Evolutionary conservation across 1,284 basidiomycete species (phyloP), one percentile per base, ranked within the genome.

Genomic region (Paramarasmius palmivorus): DNA sequence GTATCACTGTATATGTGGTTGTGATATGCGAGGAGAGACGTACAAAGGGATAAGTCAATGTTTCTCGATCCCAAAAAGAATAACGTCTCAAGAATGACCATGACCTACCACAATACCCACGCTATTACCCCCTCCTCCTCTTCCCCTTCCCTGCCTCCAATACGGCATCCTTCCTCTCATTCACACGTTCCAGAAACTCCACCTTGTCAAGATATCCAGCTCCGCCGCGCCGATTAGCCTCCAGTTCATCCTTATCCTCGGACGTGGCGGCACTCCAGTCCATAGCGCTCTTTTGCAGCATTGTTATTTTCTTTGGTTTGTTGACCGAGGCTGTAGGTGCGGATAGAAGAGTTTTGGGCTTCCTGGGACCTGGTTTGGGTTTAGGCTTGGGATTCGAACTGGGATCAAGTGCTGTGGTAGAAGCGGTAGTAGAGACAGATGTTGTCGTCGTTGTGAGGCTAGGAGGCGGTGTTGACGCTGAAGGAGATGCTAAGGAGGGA

Each of bases 151-250:
- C 77, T 3, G 77, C 73, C 39, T 89, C 86, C 17, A 88, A 65
- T 1, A 74, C 76, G 47, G 82, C 81, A 45, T 88, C 88, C 66
- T 79, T 84, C 54, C 87, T 75, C 46, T 84, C 82, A 37, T 83
- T 85, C 0, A 92, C 90, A 40, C 91, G 73, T 53, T 85, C 72
- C 61, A 93, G 66, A 63, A 93, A 93, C 41, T 91, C 88, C 22
- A 91, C 82, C 68, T 88, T 92, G 61, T 91, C 90, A 17, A 93
- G 73, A 68, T 88, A 93, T 0, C 90, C n/a, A n/a, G n/a, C 89
- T 19, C 88, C 88, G 1, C 83, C 80, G 47, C 84, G 77, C 46
- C 85, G 72, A 57, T 92, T 85, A 0, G 81, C 80, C 46, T 88
- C 82, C n/a, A 93, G 74, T 57, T 90, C 86, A 58, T 91, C 85